These are phyloP conservation scores for Rhipidocladum racemiflorum DNA, from an alignment of 176 grass and related monocot species.

Conservation along the genomic window DNA sequence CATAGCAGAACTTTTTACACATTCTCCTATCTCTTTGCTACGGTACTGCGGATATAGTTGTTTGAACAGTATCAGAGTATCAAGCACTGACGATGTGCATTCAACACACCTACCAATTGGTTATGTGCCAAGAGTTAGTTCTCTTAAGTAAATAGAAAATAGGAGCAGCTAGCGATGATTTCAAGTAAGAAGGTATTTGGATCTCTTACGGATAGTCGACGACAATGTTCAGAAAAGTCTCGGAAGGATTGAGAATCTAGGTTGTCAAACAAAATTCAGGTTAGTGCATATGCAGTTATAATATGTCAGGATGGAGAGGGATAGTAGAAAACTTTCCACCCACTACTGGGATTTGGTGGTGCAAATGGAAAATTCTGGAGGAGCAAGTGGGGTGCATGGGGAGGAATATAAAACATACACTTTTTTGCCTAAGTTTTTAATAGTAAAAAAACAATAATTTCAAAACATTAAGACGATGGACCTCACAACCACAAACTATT, in stretches of 20 bases:
- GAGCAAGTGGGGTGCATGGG: no score
- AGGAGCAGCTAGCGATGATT: no score
- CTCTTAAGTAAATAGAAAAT: no score
- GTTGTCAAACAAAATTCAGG: not conserved
- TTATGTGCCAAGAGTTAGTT: no score
- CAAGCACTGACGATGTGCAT: slow-evolving; percentile 37
- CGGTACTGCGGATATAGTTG: slow-evolving; percentile 30
- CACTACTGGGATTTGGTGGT: no score
- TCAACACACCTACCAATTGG: slow-evolving; percentile 16
- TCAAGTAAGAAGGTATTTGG: not conserved
- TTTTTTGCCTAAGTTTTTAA: no score
- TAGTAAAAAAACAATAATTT: no score
- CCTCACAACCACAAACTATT: no score
- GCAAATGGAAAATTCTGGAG: no score
- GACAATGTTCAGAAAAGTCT: not conserved
- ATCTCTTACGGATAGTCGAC: not conserved
- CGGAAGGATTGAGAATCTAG: not conserved
- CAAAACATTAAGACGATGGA: no score
- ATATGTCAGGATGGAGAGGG: not conserved
- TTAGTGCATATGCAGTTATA: not conserved
- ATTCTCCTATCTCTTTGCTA: slow-evolving; percentile 20
- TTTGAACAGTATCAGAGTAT: slow-evolving; percentile 31
- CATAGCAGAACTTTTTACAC: slow-evolving; percentile 13
- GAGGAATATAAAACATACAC: no score
- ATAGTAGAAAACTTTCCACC: no score